phyloP scores from a whole-genome alignment of 352 stramenopile species.

The Pythium biforme region DNA sequence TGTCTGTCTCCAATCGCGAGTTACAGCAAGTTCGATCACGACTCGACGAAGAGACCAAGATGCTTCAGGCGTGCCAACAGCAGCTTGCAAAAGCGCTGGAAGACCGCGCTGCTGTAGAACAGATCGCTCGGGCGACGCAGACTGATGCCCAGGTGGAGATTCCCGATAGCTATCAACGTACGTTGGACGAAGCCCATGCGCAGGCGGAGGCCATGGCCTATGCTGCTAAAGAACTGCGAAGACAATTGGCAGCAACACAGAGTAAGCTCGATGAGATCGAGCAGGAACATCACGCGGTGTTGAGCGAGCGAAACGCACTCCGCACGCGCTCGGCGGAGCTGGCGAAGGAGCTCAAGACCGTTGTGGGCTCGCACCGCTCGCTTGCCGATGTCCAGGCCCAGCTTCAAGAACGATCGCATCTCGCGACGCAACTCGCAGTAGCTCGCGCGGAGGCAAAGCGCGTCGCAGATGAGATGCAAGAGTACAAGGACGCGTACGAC shows the following conservation, averaged over 20 bases:
- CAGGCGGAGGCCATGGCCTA: constrained; percentile 14
- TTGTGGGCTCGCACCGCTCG: constrained; percentile 48
- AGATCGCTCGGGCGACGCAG: constrained; percentile 40
- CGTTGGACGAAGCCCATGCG: constrained; percentile 27
- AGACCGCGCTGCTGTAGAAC: constrained; percentile 22
- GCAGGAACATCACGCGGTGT: constrained; percentile 19
- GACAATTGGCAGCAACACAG: constrained; percentile 36
- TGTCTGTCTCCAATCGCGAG: constrained; percentile 47
- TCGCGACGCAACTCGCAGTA: constrained; percentile 51
- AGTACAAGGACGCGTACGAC: constrained; percentile 62
- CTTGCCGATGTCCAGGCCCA: constrained; percentile 54
- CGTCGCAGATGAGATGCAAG: constrained; percentile 47
- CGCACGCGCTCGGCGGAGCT: constrained; percentile 48
- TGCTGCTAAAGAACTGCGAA: constrained; percentile 42
- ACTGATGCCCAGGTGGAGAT: constrained; percentile 39
- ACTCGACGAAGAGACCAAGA: constrained; percentile 49
- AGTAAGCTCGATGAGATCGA: constrained; percentile 33
- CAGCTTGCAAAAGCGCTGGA: constrained; percentile 39
- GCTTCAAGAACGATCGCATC: constrained; percentile 55
- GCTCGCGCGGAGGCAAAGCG: constrained; percentile 56
- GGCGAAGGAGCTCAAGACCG: constrained; percentile 54
- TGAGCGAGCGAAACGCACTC: constrained; percentile 66
- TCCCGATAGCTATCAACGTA: constrained; percentile 28
- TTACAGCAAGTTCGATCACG: constrained; percentile 42
- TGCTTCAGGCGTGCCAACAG: constrained; percentile 37